phyloP scores from a whole-genome alignment of 495 filamentous ascomycete genomes.

The Penicillium parvum region DNA sequence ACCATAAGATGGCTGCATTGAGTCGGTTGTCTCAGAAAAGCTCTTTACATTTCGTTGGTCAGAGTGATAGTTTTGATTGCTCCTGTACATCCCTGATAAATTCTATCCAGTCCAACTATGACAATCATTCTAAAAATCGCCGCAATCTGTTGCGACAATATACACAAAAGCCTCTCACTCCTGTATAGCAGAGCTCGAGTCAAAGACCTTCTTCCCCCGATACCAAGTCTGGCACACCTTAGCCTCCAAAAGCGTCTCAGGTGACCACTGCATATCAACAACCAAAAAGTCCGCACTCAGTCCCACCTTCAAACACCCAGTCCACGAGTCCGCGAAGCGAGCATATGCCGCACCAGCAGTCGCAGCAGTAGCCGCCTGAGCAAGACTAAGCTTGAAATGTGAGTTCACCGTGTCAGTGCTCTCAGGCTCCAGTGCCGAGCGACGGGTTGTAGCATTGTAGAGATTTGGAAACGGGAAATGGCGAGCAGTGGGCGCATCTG shows the following conservation, averaged over 20 bases:
- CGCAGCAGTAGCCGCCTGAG: conserved; percentile 50
- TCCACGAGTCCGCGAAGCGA: conserved; percentile 52
- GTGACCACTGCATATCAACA: conserved; percentile 54
- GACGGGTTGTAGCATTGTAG: conserved; percentile 55
- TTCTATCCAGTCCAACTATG: too few relatives aligned
- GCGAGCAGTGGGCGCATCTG: conserved; percentile 56
- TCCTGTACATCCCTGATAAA: too few relatives aligned
- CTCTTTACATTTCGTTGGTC: too few relatives aligned
- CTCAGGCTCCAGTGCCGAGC: conserved; percentile 48
- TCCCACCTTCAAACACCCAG: conserved; percentile 47
- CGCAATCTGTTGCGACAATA: too few relatives aligned
- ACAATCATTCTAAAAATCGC: too few relatives aligned
- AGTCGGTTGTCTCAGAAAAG: too few relatives aligned
- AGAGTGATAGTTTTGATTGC: too few relatives aligned
- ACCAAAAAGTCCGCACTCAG: conserved; percentile 55
- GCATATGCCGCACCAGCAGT: conserved; percentile 56
- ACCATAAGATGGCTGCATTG: too few relatives aligned
- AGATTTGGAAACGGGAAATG: conserved; percentile 51
- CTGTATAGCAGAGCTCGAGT: conserved; percentile 10
- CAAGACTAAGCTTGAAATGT: neutral
- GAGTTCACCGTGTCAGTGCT: conserved; percentile 38
- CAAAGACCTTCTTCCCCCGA: conserved; percentile 36
- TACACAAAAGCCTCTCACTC: too few relatives aligned
- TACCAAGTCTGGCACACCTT: conserved; percentile 55
- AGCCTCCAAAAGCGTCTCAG: conserved; percentile 47